These are phyloP conservation scores for Trichophyton benhamiae DNA, from an alignment of 2,329 filamentous ascomycete species.

Conservation along the genomic window DNA sequence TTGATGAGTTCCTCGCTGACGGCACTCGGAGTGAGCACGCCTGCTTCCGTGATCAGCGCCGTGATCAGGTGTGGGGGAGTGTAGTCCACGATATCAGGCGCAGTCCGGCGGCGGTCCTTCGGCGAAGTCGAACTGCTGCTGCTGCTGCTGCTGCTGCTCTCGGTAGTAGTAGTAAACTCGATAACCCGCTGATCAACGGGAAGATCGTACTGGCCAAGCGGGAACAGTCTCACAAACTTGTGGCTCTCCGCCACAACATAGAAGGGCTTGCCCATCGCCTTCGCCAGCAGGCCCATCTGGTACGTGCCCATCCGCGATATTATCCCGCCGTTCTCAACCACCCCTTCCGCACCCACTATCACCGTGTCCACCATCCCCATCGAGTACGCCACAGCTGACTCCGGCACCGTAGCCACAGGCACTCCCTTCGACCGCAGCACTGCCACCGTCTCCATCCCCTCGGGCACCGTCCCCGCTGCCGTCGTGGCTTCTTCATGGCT, in stretches of 20 bases:
- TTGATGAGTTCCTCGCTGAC: conserved; percentile 57
- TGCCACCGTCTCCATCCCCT: conserved; percentile 59
- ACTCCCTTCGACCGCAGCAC: conserved; percentile 62
- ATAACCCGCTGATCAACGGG: conserved; percentile 68
- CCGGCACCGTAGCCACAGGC: conserved; percentile 68
- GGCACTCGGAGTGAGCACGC: conserved; percentile 50
- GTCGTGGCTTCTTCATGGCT: conserved; percentile 17
- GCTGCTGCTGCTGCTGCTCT: conserved; percentile 31
- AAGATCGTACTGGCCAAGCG: conserved; percentile 67
- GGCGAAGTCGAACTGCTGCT: neutral
- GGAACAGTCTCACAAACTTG: conserved; percentile 86
- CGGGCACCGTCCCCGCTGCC: conserved; percentile 31
- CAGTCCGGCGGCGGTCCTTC: neutral
- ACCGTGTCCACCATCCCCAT: conserved; percentile 61
- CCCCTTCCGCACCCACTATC: conserved; percentile 62
- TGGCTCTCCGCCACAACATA: conserved; percentile 92
- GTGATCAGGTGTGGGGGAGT: conserved; percentile 50
- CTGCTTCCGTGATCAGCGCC: conserved; percentile 53
- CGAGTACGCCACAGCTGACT: conserved; percentile 65
- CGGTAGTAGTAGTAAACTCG: conserved; percentile 44
- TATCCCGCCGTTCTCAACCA: conserved; percentile 87
- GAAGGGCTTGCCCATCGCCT: conserved; percentile 60
- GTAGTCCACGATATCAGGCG: conserved; percentile 32
- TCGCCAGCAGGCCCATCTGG: conserved; percentile 73
- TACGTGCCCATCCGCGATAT: conserved; percentile 78